Percentiles rank a stretch among this genome's conserved stretches.
These are phyloP conservation scores for Alternaria ventricosa DNA, from an alignment of 2,329 filamentous ascomycete genomes.

Conservation along the genomic window DNA sequence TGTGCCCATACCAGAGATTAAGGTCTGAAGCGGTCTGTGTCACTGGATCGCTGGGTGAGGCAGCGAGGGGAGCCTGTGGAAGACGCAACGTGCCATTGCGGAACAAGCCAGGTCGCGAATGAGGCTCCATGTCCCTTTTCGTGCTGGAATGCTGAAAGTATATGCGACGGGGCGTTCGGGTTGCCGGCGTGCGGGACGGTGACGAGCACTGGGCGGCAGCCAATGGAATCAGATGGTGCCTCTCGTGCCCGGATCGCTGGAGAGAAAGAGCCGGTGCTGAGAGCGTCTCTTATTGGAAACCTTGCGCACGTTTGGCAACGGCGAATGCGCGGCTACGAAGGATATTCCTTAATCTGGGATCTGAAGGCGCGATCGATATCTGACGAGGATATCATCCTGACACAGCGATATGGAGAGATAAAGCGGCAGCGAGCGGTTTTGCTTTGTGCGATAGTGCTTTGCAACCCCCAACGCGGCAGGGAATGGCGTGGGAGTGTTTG, in stretches of 20 bases:
- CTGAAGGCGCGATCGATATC: conserved; percentile 16
- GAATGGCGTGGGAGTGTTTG: not conserved
- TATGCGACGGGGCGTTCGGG: conserved; percentile 39
- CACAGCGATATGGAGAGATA: conserved; percentile 19
- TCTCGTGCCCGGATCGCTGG: conserved; percentile 43
- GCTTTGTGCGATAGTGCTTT: not conserved
- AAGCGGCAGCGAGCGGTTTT: conserved; percentile 5
- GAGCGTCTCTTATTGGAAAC: conserved; percentile 31
- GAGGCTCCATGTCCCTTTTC: conserved; percentile 43
- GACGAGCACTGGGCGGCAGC: conserved; percentile 26
- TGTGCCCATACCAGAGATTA: conserved; percentile 24
- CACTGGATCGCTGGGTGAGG: conserved; percentile 29
- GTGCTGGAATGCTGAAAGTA: conserved; percentile 45
- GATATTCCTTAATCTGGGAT: conserved; percentile 24
- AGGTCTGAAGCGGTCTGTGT: conserved; percentile 35
- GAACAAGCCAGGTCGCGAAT: conserved; percentile 41
- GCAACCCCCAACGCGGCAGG: not conserved
- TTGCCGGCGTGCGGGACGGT: conserved; percentile 29
- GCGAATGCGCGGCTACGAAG: conserved; percentile 33
- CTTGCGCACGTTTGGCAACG: conserved; percentile 37
- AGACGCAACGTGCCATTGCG: conserved; percentile 44
- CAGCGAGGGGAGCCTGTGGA: conserved; percentile 45
- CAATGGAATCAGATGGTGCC: conserved; percentile 38
- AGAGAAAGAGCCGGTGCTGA: conserved; percentile 36
- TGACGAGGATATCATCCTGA: conserved; percentile 27